Conservation (phyloP, 2,329 filamentous ascomycete species). For the Microsporum audouinii region DNA sequence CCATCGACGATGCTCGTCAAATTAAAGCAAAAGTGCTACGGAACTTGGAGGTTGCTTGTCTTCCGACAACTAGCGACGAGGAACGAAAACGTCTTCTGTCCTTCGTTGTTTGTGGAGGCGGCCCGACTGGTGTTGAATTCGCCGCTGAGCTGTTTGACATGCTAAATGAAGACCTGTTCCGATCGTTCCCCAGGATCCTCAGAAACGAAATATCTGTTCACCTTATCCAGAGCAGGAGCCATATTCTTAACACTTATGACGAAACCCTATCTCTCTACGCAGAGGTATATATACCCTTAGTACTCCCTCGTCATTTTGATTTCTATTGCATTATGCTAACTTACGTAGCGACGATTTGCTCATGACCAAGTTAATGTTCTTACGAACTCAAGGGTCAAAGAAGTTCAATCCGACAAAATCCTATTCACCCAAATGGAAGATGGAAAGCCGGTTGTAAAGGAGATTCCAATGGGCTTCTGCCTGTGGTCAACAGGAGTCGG, state of each 20-base stretch:
- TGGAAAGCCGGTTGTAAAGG: constrained; percentile 69
- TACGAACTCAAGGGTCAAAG: constrained; percentile 86
- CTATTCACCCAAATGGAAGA: constrained; percentile 76
- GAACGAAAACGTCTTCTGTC: constrained; percentile 80
- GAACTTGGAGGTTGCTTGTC: constrained; percentile 79
- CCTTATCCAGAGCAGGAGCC: constrained; percentile 83
- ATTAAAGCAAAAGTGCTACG: constrained; percentile 82
- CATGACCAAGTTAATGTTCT: constrained; percentile 85
- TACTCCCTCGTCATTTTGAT: neutral
- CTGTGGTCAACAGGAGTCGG: constrained; percentile 91
- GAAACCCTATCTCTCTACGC: constrained; percentile 87
- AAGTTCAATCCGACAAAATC: constrained; percentile 73
- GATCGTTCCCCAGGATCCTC: constrained; percentile 76
- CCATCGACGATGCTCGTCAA: constrained; percentile 78
- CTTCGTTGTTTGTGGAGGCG: constrained; percentile 91
- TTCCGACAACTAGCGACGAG: constrained; percentile 84
- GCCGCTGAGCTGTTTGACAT: constrained; percentile 93
- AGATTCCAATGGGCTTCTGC: constrained; percentile 90
- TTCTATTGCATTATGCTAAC: neutral
- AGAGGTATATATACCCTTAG: constrained; percentile 42
- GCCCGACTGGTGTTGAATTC: constrained; percentile 94
- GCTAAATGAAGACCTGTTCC: constrained; percentile 81
- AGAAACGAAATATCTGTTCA: constrained; percentile 97
- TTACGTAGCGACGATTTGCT: constrained; percentile 56
- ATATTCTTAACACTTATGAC: constrained; percentile 97